Conservation (phyloP, 306 rosid genomes). For the Sindora glabra region DNA sequence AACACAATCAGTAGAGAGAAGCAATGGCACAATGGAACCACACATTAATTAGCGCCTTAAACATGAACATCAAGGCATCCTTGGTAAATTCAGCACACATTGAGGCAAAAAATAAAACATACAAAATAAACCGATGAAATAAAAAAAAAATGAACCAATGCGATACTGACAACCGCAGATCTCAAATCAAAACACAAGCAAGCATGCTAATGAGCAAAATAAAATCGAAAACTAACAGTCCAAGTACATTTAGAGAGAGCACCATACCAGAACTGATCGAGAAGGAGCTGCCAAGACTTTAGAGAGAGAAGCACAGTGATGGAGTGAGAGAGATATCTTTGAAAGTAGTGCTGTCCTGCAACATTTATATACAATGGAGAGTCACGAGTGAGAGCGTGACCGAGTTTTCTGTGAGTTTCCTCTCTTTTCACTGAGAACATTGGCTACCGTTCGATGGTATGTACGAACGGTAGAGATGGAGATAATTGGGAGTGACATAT, state of each 20-base stretch:
- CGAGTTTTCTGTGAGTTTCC: no score
- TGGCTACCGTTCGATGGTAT: no score
- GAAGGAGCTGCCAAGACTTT: neutral
- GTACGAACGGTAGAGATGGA: no score
- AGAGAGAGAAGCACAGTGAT: neutral
- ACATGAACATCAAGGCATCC: neutral
- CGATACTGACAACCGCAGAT: no score
- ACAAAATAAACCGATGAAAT: neutral
- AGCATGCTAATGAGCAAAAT: no score
- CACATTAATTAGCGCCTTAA: neutral
- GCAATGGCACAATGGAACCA: neutral
- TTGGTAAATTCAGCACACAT: neutral
- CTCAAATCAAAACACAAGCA: no score
- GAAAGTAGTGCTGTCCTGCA: neutral
- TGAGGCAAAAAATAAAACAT: neutral
- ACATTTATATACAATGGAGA: conserved; percentile 12
- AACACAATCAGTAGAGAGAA: neutral
- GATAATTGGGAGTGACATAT: no score
- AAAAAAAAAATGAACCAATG: no score
- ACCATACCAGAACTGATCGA: conserved; percentile 12
- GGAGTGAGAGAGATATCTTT: neutral
- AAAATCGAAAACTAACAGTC: no score
- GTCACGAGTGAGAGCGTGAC: no score
- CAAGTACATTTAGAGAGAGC: no score
- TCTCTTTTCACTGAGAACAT: no score